phyloP scores from a whole-genome alignment of 495 filamentous ascomycete species.

The Delitschia confertaspora region DNA sequence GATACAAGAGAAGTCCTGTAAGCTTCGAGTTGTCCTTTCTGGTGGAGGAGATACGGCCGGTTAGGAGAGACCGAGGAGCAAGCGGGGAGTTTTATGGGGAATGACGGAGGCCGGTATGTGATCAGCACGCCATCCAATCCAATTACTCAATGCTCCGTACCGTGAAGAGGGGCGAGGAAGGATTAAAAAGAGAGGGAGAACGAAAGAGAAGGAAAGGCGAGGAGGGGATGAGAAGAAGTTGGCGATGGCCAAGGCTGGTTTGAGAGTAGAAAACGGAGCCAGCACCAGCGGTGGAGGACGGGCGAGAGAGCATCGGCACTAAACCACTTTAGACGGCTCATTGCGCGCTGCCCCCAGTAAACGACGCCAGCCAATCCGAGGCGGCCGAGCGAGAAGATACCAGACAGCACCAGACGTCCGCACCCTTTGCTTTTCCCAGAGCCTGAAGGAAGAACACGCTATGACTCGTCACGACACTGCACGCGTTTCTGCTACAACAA shows the following conservation, averaged over 20 bases:
- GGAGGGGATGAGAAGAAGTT: conserved; percentile 13
- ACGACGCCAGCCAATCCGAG: conserved; percentile 22
- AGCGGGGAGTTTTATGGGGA: conserved; percentile 18
- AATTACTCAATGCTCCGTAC: conserved; percentile 29
- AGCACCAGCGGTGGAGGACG: conserved; percentile 15
- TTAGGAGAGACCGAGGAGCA: conserved; percentile 28
- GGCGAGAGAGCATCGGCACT: conserved; percentile 17
- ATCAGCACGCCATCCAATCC: conserved; percentile 27
- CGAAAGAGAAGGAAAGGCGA: conserved; percentile 11
- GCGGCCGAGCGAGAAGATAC: too few relatives aligned
- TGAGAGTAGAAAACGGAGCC: conserved; percentile 15
- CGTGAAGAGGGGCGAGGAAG: conserved; percentile 21
- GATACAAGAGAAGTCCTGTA: conserved; percentile 18
- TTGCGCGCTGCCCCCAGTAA: conserved; percentile 9
- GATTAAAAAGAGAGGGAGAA: conserved; percentile 9
- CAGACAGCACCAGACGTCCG: too few relatives aligned
- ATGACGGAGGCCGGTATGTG: conserved; percentile 9
- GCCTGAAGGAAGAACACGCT: too few relatives aligned
- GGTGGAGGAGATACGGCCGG: conserved; percentile 25
- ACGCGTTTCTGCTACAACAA: too few relatives aligned
- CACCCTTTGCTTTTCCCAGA: too few relatives aligned
- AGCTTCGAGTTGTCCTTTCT: conserved; percentile 26
- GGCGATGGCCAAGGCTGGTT: conserved; percentile 7
- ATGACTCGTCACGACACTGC: too few relatives aligned
- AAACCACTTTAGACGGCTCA: conserved; percentile 8